Percentiles rank a stretch among this genome's conserved stretches.
These are phyloP conservation scores for Fusarium clavum DNA, from an alignment of 2,329 filamentous ascomycete species.

Conservation along the genomic window DNA sequence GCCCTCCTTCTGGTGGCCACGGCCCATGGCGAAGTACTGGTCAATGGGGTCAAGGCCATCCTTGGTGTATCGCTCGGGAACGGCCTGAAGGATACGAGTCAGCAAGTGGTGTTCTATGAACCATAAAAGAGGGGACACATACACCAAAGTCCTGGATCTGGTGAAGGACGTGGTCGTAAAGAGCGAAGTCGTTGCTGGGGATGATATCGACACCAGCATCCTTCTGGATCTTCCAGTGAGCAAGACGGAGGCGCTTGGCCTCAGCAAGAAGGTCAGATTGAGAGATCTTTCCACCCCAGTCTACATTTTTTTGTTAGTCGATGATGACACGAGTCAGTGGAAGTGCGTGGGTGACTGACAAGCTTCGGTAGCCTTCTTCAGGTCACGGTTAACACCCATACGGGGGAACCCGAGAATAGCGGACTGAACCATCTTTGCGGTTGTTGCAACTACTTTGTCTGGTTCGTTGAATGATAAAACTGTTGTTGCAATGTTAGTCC, in stretches of 20 bases:
- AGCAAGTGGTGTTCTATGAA: conserved; percentile 14
- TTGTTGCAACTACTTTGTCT: conserved; percentile 46
- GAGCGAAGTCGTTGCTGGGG: conserved; percentile 99
- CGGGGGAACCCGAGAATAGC: conserved; percentile 98
- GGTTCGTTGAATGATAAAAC: conserved; percentile 25
- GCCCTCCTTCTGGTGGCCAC: conserved; percentile 95
- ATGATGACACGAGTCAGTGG: conserved; percentile 50
- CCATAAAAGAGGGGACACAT: conserved; percentile 56
- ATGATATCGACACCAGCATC: conserved; percentile 97
- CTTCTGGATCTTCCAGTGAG: conserved; percentile 99
- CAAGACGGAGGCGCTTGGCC: conserved; percentile 95
- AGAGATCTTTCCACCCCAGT: conserved; percentile 94
- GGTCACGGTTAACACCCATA: conserved; percentile 97
- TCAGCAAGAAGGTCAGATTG: conserved; percentile 90
- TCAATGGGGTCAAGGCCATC: conserved; percentile 89
- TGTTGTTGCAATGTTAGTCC: conserved; percentile 32
- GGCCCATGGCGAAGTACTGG: conserved; percentile 99
- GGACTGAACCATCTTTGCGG: conserved; percentile 70
- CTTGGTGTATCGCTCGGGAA: conserved; percentile 93
- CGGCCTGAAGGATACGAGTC: conserved; percentile 66
- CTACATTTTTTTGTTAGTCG: conserved; percentile 49
- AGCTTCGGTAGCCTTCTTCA: conserved; percentile 99
- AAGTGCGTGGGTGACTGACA: conserved; percentile 63
- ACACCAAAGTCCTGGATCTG: conserved; percentile 98
- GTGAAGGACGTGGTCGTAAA: conserved; percentile 97